Base-by-base conservation (phyloP, 192 early-diverging fungal species). In the Entomortierella beljakovae region DNA sequence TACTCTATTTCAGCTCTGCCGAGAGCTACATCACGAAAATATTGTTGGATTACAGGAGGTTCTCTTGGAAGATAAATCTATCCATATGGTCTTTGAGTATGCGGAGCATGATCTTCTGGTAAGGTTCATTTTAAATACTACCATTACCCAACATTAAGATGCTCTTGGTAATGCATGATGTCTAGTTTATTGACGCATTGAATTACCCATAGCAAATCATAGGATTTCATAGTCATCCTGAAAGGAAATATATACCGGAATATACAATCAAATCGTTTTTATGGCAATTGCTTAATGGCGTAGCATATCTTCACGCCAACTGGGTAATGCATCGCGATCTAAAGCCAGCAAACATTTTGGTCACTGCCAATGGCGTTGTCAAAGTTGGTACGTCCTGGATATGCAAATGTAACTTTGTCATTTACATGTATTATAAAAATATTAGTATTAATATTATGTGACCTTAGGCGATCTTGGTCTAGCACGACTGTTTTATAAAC, bases 41-140 rank as follows among this genome's bases (percentile, higher is more conserved):
- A 87, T 97, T 54, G 87, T 97, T 20, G 87, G 88, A 52, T 79
- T 97, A 23, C 89, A 94, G 72, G 95, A 98, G 72, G 97, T 98
- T 0, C 67, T 97, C 0, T 74, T 98, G 54, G 95, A 97, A 59
- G 97, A 98, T 77, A 92, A 94, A 59, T 93, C 94, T 7, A 97
- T 98, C 34, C 91, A 94, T 61, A 97, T 98, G 95, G 92, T 98
- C 37, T 94, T 98, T 88, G 97, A 98, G 46, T 98, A 96, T 76
- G 95, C 97, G 6, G 97, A 98, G 71, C 94, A 98, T 80, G 97
- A 98, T 81, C 87, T 95, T 54, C 73, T 94, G 71, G 91, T 93
- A 86, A 62, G 75, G 51, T n/a, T 46, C 28, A 3, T 28, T n/a
- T 31, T 33, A n/a, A 25, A 35, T 59, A 16, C 11, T 46, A n/a